Conservation (phyloP, 106 monocot species). For the Dendrobium chrysotoxum region DNA sequence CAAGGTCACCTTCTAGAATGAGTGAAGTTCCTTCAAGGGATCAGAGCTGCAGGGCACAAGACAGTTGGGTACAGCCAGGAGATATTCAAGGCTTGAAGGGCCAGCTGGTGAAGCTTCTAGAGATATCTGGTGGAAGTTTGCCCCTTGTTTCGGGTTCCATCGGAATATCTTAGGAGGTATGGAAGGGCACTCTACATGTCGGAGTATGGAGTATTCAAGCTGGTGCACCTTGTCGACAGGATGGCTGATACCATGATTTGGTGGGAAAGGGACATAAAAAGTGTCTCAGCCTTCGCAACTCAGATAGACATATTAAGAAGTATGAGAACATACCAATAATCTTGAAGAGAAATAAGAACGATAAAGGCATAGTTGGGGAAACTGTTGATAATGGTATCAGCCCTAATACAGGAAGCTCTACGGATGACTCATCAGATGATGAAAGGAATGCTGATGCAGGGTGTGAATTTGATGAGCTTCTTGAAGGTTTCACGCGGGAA, state of each 20-base stretch:
- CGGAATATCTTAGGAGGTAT: conserved; percentile 61
- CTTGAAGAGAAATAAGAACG: conserved; percentile 29
- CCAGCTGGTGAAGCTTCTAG: conserved; percentile 51
- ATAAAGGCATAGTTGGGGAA: conserved; percentile 19
- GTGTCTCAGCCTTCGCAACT: conserved; percentile 38
- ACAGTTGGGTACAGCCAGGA: conserved; percentile 63
- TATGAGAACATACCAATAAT: conserved; percentile 25
- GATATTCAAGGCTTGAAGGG: conserved; percentile 76
- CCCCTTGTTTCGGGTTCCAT: conserved; percentile 65
- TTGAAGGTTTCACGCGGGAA: conserved; percentile 54
- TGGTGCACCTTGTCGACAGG: conserved; percentile 58
- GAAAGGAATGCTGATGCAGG: conserved; percentile 47
- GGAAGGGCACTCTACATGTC: conserved; percentile 66
- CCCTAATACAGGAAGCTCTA: conserved; percentile 35
- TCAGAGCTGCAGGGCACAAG: conserved; percentile 22
- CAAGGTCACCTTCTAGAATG: conserved; percentile 33
- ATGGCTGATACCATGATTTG: conserved; percentile 54
- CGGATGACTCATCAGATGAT: conserved; percentile 66
- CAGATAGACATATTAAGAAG: conserved; percentile 31
- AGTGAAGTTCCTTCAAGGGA: conserved; percentile 24
- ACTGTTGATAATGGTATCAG: conserved; percentile 18
- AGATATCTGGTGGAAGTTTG: conserved; percentile 65
- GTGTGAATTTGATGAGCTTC: conserved; percentile 17
- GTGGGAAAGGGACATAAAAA: conserved; percentile 58
- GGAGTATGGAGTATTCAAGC: conserved; percentile 71